Evolutionary conservation across 2,329 filamentous ascomycete genomes (phyloP).

Genomic region (Sordariomycetes sp.): DNA sequence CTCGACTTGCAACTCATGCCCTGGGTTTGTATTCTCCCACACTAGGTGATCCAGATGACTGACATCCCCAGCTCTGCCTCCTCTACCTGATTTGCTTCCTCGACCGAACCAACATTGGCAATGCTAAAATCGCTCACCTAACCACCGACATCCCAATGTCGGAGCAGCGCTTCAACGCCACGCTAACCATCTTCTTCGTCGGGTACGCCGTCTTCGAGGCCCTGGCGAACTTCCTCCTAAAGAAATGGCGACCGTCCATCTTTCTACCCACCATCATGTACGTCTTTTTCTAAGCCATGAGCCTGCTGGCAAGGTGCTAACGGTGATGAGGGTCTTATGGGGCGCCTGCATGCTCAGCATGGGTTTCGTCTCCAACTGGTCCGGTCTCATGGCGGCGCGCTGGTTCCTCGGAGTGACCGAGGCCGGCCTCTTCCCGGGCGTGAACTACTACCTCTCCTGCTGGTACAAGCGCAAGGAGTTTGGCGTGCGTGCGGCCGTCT

Average conservation of each 20-base stretch:
- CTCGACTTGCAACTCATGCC: conserved; percentile 53
- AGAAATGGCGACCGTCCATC: conserved; percentile 63
- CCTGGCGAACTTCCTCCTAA: conserved; percentile 72
- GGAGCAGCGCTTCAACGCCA: conserved; percentile 49
- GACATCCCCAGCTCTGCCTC: conserved; percentile 44
- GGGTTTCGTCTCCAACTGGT: conserved; percentile 56
- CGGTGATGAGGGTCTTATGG: conserved; percentile 44
- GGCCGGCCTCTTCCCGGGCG: conserved; percentile 66
- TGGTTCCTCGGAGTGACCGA: conserved; percentile 69
- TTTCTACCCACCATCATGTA: conserved; percentile 80
- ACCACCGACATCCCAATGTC: conserved; percentile 25
- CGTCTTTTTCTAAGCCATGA: conserved; percentile 15
- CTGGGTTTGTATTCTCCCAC: conserved; percentile 28
- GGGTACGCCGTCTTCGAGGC: conserved; percentile 71
- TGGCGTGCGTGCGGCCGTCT: conserved; percentile 69
- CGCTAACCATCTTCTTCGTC: conserved; percentile 13
- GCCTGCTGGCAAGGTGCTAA: conserved; percentile 9
- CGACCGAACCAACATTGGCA: conserved; percentile 13
- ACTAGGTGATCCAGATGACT: neutral
- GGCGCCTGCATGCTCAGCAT: conserved; percentile 61
- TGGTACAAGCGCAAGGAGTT: conserved; percentile 79
- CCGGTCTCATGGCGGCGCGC: conserved; percentile 55
- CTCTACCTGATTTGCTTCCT: conserved; percentile 57
- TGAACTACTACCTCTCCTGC: conserved; percentile 74
- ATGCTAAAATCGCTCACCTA: conserved; percentile 12